A percentile compares a stretch with the other conserved stretches of the same genome.
Conservation (phyloP, 2,329 filamentous ascomycete species). For the Boeremia exigua region DNA sequence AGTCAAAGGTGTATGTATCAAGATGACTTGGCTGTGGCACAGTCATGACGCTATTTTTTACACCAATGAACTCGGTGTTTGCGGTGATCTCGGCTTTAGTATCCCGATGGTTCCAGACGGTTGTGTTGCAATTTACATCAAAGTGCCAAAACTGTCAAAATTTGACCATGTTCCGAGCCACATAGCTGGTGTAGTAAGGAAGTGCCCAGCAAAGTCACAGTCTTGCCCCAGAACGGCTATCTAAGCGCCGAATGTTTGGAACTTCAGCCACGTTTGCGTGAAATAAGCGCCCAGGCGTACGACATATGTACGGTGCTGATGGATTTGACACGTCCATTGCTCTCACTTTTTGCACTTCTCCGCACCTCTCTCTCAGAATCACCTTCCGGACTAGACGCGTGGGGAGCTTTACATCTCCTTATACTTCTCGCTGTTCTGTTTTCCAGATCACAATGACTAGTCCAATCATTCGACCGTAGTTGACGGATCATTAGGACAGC, state of each 20-base stretch:
- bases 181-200: neutral
- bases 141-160: neutral
- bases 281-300: slow-evolving; percentile 1
- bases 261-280: neutral
- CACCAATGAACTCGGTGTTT: neutral
- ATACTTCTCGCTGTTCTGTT: neutral
- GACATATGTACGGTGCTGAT: neutral
- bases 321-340: slow-evolving; percentile 2
- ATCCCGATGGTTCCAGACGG: neutral
- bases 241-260: slow-evolving; percentile 1
- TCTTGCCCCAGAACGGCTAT: neutral
- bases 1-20: neutral
- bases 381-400: neutral
- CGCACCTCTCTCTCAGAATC: slow-evolving; percentile 1
- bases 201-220: neutral
- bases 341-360: slow-evolving; percentile 2
- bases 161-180: neutral
- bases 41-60: neutral
- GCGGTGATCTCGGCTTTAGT: slow-evolving; percentile 5
- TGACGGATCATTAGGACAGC: too few species aligned
- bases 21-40: slow-evolving; percentile 8
- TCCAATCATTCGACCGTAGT: too few species aligned
- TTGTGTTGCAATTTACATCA: neutral
- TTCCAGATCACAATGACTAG: neutral
- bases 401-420: neutral